Evolutionary conservation across 768 basidiomycete genomes (phyloP), one percentile per base, ranked within the genome.

Genomic region (Naganishia kalamii): DNA sequence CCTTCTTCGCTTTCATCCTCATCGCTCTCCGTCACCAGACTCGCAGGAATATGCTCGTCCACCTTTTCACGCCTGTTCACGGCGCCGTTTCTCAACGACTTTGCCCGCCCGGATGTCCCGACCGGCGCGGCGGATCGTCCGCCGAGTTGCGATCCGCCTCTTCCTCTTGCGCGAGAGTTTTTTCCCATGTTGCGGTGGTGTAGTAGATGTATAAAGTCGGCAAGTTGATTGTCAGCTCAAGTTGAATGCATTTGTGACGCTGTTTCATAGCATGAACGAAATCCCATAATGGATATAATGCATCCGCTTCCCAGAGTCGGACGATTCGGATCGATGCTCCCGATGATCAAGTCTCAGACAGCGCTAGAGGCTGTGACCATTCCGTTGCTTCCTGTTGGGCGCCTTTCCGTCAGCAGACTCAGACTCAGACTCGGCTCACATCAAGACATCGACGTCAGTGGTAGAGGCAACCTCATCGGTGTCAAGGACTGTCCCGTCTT

Each of bases 21-120:
- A 3, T 65, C 65, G 11, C 62, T 65, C 15, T 19, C 61, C 23
- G 54, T 60, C 2, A 69, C 62, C 8, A 72, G 46, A 60, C 71
- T 72, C 7, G 35, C 63, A 10, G 68, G 69, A 30, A 62, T 50
- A 29, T 60, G 27, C 23, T 62, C 69, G 15, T 70, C 62, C 25
- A 43, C 59, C 43, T 60, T 48, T 21, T 66, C 65, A 23, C 65
- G 29, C 19, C 54, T 47, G 41, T 51, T 66, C 17, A 51, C 59
- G 4, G 63, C 63, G n/a, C 63, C 63, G 32, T 57, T 64, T n/a
- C 65, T 32, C 11, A 49, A 37, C 8, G 57, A 60, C 50, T 66
- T 66, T 35, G 49, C 54, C 15, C 65, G 65, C 17, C 65, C 65
- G 2, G 65, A 66, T 41, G 65, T 40, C n/a, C 65, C 65, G 29